Conservation (phyloP, 768 basidiomycete genomes). For the Coprinopsis sp. region DNA sequence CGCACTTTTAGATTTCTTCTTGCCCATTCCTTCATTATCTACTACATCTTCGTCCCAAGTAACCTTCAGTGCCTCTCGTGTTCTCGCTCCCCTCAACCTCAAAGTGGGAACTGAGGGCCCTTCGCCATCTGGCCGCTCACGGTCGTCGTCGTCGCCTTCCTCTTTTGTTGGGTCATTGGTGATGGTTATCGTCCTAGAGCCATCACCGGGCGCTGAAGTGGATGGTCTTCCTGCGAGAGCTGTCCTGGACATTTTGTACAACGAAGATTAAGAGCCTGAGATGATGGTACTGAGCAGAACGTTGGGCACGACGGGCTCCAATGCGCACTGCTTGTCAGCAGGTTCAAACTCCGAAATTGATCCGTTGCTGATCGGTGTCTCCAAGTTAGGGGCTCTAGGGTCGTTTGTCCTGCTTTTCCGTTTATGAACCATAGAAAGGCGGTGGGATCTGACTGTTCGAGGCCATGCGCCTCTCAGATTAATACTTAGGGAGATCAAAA, state of each 20-base stretch:
- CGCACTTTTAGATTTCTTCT: slow-evolving; percentile 92
- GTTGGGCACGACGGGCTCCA: too few species aligned
- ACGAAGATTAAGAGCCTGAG: too few species aligned
- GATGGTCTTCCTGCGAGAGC: slow-evolving; percentile 27
- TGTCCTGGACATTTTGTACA: not conserved
- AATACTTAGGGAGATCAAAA: too few species aligned
- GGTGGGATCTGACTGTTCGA: too few species aligned
- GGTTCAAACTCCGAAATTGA: too few species aligned
- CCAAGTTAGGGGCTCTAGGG: too few species aligned
- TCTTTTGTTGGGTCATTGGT: slow-evolving; percentile 30
- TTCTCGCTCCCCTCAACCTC: slow-evolving; percentile 47
- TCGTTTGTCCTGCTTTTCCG: too few species aligned
- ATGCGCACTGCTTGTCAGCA: too few species aligned
- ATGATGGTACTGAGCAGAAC: too few species aligned
- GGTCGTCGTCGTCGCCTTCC: slow-evolving; percentile 15
- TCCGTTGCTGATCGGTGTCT: too few species aligned
- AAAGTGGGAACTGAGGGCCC: slow-evolving; percentile 43
- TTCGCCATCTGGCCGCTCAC: slow-evolving; percentile 12
- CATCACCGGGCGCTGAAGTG: slow-evolving; percentile 43
- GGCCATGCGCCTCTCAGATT: too few species aligned
- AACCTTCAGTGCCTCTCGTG: slow-evolving; percentile 50
- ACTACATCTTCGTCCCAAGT: slow-evolving; percentile 83
- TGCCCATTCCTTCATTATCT: slow-evolving; percentile 86
- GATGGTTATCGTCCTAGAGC: slow-evolving; percentile 52
- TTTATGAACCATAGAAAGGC: too few species aligned